These are phyloP conservation scores for Thelonectria rubi DNA, from an alignment of 2,329 filamentous ascomycete species.

Conservation along the genomic window DNA sequence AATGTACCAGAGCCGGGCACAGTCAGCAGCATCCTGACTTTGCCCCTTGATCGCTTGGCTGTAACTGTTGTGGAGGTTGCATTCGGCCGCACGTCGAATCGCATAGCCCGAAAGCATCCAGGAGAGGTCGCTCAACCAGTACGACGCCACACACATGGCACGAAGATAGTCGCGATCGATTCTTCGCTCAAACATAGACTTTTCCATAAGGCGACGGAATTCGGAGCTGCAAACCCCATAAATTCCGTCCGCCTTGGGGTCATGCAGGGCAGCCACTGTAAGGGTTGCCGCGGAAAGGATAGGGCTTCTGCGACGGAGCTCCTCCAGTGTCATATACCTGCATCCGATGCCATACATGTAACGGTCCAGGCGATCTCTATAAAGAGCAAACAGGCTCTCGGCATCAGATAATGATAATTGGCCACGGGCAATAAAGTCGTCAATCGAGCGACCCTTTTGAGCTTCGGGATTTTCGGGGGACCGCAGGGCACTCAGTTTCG, in stretches of 20 bases:
- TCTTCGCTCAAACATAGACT: conserved; percentile 50
- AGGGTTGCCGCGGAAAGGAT: conserved; percentile 65
- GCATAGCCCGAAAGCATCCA: conserved; percentile 69
- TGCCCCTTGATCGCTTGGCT: conserved; percentile 50
- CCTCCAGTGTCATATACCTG: conserved; percentile 59
- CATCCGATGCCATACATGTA: conserved; percentile 63
- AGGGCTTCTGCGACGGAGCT: conserved; percentile 63
- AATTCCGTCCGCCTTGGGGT: conserved; percentile 61
- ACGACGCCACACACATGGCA: conserved; percentile 68
- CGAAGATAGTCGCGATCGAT: conserved; percentile 62
- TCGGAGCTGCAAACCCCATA: conserved; percentile 65
- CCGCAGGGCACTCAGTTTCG: conserved; percentile 48
- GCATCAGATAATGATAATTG: conserved; percentile 57
- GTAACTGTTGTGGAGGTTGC: conserved; percentile 56
- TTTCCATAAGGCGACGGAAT: conserved; percentile 64
- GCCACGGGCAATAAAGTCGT: conserved; percentile 52
- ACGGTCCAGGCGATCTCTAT: conserved; percentile 60
- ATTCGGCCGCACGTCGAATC: conserved; percentile 58
- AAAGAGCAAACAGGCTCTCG: conserved; percentile 60
- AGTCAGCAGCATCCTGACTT: conserved; percentile 58
- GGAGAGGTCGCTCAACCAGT: conserved; percentile 70
- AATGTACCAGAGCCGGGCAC: conserved; percentile 68
- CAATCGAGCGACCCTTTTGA: conserved; percentile 35
- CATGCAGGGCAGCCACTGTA: conserved; percentile 67
- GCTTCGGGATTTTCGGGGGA: conserved; percentile 45